A percentile compares a stretch with the other conserved stretches of the same genome.
These are phyloP conservation scores for Trametes pubescens DNA, from an alignment of 1,284 basidiomycete species.

Conservation along the genomic window DNA sequence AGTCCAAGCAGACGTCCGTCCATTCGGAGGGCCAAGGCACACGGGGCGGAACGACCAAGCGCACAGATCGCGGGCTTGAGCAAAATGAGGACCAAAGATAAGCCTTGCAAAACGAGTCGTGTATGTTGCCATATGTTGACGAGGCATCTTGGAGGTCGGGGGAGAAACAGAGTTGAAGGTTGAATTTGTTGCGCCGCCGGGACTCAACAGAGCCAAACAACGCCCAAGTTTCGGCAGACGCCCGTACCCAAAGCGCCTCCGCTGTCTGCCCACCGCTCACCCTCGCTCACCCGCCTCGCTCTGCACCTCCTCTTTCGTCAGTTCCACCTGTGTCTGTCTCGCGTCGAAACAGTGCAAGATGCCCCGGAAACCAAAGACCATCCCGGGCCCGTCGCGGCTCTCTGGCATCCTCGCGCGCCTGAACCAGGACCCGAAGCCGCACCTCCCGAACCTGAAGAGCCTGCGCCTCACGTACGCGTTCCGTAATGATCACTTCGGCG, in stretches of 20 bases:
- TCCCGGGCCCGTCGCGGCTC: conserved; percentile 62
- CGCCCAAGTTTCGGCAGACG: conserved; percentile 7
- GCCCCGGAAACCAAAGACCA: conserved; percentile 53
- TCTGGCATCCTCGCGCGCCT: conserved; percentile 62
- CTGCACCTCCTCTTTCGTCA: neutral
- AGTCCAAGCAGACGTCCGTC: too few species aligned
- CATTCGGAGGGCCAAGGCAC: too few species aligned
- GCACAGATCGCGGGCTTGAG: too few species aligned
- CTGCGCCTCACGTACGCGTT: conserved; percentile 66
- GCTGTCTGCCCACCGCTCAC: neutral
- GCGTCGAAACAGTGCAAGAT: conserved; percentile 32
- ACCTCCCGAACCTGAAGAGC: conserved; percentile 57
- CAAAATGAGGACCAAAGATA: too few species aligned
- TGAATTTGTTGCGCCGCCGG: conserved; percentile 5
- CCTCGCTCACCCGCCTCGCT: neutral
- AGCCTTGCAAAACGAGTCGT: too few species aligned
- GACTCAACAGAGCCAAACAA: conserved; percentile 38
- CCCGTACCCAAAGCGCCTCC: neutral
- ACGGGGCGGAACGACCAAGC: too few species aligned
- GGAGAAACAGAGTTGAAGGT: neutral
- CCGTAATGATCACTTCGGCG: conserved; percentile 78
- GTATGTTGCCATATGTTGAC: too few species aligned
- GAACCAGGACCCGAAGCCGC: conserved; percentile 62
- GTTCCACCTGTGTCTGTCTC: neutral
- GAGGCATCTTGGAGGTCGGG: too few species aligned